phyloP scores from a whole-genome alignment of 495 filamentous ascomycete species.

The Annulohypoxylon stygium region DNA sequence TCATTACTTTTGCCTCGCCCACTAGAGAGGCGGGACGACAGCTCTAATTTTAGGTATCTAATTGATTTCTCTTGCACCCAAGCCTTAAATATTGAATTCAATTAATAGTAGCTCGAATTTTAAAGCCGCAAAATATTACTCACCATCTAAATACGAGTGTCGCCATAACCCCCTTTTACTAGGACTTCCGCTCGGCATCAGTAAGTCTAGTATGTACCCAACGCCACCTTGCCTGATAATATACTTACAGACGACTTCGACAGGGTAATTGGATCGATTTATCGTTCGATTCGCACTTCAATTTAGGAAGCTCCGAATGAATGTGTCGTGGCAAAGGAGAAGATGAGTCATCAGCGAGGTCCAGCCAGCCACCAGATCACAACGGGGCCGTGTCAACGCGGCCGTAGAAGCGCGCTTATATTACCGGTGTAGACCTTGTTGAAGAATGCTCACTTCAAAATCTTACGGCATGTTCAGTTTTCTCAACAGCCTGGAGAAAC shows the following conservation, averaged over 20 bases:
- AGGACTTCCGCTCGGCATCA: not conserved
- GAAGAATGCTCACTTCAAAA: not conserved
- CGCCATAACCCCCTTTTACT: not conserved
- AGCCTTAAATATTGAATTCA: not conserved
- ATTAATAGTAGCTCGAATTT: too few species aligned
- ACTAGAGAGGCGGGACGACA: not conserved
- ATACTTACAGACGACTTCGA: not conserved
- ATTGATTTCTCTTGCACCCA: not conserved
- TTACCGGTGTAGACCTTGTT: constrained; percentile 4
- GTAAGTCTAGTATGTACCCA: not conserved
- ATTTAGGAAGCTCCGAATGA: not conserved
- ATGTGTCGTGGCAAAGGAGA: not conserved
- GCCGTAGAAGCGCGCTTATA: not conserved
- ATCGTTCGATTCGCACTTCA: not conserved
- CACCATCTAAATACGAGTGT: not conserved
- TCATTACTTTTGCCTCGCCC: not conserved
- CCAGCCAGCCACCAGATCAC: not conserved
- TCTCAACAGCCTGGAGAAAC: not conserved
- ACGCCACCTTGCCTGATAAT: not conserved
- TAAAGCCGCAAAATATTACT: not conserved
- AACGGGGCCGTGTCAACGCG: not conserved
- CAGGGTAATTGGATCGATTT: not conserved
- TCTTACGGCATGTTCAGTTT: not conserved
- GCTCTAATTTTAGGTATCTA: not conserved
- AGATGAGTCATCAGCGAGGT: not conserved